Base-by-base conservation (phyloP, 2,329 filamentous ascomycete genomes). In the Verticillium klebahnii region DNA sequence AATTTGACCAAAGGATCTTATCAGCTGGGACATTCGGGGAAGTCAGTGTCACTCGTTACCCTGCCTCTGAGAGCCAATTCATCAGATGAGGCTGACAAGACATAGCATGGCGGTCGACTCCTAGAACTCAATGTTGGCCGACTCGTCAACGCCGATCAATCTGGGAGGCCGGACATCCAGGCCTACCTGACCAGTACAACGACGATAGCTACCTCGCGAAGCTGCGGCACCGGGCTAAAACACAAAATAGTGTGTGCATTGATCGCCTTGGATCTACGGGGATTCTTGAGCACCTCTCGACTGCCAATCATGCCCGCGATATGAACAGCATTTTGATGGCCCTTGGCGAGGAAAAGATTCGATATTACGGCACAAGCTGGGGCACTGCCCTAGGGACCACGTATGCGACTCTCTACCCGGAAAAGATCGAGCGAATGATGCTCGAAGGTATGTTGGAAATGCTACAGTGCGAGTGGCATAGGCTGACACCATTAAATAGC, bases 291-390 rank as follows among this genome's bases (percentile, higher is more conserved):
- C 76, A 81, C 65, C 69, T 78, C 15, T 74, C 77, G 62, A 81
- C 78, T 7, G 72, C 75, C 1, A 80, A 75, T 9, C 75, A 78
- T 50, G 80, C 78, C 0, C 70, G 79, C 19, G 80, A 82, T 62
- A 74, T 82, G 76, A 72, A 82, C 0, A 78, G 77, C 65, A 77
- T 82, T 14, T 67, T 80, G 19, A 62, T 75, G 29, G 71, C 76
- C 65, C 72, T 75, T 15, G 79, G 78, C 2, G 67, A 78, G 57
- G 68, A 73, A 2, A 77, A 74, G 69, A 70, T 82, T 3, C 73
- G 73, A 34, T 84, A 82, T 67, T 84, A 80, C 80, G 82, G 82
- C 0, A 78, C 83, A 60, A 83, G 80, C 63, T 85, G 70, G n/a
- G 67, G 69, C 0, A 67, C 64, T 2, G 32, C 67, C 11, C 23